phyloP scores from a whole-genome alignment of 2,329 filamentous ascomycete species.

The Helicocarpus griseus region DNA sequence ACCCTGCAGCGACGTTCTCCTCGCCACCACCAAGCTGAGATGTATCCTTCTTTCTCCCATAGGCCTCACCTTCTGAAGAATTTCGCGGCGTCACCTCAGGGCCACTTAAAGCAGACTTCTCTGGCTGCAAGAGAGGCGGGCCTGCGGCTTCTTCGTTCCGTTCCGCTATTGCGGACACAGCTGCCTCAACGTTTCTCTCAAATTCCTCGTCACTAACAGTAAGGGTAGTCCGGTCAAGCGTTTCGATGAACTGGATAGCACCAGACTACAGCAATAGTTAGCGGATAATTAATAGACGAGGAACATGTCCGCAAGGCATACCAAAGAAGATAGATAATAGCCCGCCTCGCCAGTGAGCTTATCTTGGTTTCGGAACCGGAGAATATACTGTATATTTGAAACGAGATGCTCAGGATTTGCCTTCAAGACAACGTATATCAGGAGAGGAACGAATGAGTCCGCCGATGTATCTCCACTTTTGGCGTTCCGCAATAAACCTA shows the following conservation, averaged over 20 bases:
- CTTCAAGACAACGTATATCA: conserved; percentile 92
- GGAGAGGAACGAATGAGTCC: conserved; percentile 86
- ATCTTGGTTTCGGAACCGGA: conserved; percentile 93
- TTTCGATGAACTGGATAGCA: conserved; percentile 93
- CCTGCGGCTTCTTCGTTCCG: conserved; percentile 58
- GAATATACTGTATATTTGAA: conserved; percentile 95
- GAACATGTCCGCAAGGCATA: conserved; percentile 31
- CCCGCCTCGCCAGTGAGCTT: conserved; percentile 96
- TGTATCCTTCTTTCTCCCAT: conserved; percentile 28
- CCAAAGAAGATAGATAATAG: conserved; percentile 91
- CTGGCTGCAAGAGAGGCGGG: conserved; percentile 27
- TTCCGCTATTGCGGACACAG: conserved; percentile 91
- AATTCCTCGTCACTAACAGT: conserved; percentile 95
- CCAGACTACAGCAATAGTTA: conserved; percentile 39
- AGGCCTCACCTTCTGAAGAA: conserved; percentile 51
- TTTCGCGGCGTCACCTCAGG: conserved; percentile 51
- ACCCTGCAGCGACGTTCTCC: conserved; percentile 69
- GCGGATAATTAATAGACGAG: conserved; percentile 8
- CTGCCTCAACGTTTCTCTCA: conserved; percentile 89
- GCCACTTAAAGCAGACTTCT: conserved; percentile 41
- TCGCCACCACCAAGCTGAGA: conserved; percentile 44
- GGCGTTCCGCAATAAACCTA: conserved; percentile 77
- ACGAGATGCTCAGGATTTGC: conserved; percentile 92
- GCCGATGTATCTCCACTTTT: conserved; percentile 83
- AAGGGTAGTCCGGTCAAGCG: conserved; percentile 82